These are phyloP conservation scores for Agaricus sinodeliciosus DNA, from an alignment of 768 basidiomycete genomes.

Conservation along the genomic window DNA sequence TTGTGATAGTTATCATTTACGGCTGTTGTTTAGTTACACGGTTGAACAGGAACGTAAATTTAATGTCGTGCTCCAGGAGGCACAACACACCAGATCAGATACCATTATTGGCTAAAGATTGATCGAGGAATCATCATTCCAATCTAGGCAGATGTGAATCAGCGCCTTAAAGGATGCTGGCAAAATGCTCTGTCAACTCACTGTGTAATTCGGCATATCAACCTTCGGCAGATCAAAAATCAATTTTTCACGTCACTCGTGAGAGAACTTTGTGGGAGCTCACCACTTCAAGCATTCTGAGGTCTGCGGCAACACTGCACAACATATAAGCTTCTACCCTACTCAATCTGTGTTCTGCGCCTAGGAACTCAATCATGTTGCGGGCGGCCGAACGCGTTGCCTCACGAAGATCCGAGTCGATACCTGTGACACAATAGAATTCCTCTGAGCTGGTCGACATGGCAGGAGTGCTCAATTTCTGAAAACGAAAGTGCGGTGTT, in stretches of 20 bases:
- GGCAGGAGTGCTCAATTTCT: constrained; percentile 14
- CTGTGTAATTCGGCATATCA: constrained; percentile 62
- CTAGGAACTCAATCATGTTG: constrained; percentile 49
- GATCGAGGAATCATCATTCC: constrained; percentile 52
- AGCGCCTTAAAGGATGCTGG: neutral
- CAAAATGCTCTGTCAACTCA: constrained; percentile 20
- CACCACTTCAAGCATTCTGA: constrained; percentile 59
- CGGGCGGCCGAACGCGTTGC: constrained; percentile 51
- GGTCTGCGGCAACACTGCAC: constrained; percentile 42
- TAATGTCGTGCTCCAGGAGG: too few species aligned
- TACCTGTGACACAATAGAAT: constrained; percentile 54
- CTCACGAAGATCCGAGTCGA: constrained; percentile 48
- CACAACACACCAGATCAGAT: too few species aligned
- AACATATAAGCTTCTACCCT: constrained; percentile 24
- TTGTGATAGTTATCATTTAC: too few species aligned
- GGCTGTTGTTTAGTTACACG: too few species aligned
- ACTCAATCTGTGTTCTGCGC: constrained; percentile 20
- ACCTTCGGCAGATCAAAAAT: constrained; percentile 27
- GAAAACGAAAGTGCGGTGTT: constrained; percentile 49
- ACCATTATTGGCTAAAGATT: constrained; percentile 17
- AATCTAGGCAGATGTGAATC: constrained; percentile 25
- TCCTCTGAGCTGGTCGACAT: constrained; percentile 18
- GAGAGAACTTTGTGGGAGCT: constrained; percentile 9
- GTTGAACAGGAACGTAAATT: too few species aligned
- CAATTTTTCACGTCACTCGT: neutral